Evolutionary conservation across 768 basidiomycete species (phyloP).

Genomic region (Suillus bovinus): DNA sequence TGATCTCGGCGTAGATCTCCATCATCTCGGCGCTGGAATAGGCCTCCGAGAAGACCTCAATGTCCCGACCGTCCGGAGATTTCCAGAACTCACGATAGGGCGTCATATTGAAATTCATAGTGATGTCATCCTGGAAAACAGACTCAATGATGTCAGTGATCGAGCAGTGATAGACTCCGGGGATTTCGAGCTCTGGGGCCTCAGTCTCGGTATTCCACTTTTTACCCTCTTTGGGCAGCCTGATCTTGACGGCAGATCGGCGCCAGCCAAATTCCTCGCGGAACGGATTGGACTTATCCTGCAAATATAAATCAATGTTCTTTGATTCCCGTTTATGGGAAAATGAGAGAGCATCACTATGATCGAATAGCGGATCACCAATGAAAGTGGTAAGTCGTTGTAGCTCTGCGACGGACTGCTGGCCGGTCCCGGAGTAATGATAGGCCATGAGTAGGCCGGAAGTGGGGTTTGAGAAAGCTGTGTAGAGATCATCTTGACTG

Average conservation of each 20-base stretch:
- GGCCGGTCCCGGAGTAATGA: not conserved
- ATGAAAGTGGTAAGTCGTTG: constrained; percentile 29
- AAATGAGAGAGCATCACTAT: constrained; percentile 22
- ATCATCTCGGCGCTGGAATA: not conserved
- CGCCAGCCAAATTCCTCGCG: constrained; percentile 23
- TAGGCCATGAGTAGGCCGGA: constrained; percentile 10
- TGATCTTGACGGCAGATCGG: constrained; percentile 16
- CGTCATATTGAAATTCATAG: constrained; percentile 1
- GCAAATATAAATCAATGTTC: not conserved
- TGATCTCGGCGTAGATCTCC: not conserved
- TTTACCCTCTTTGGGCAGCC: not conserved
- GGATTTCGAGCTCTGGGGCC: not conserved
- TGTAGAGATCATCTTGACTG: not conserved
- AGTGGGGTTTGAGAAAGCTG: constrained; percentile 23
- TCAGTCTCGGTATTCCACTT: not conserved
- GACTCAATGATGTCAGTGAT: constrained; percentile 12
- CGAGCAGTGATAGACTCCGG: not conserved
- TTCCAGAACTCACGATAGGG: constrained; percentile 11
- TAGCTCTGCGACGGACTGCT: constrained; percentile 27
- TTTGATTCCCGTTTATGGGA: constrained; percentile 5
- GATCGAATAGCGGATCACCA: constrained; percentile 21
- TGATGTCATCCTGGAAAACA: not conserved
- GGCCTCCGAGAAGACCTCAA: constrained; percentile 3
- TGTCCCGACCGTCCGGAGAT: not conserved
- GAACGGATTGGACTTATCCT: constrained; percentile 18